phyloP scores from a whole-genome alignment of 352 stramenopile species.

The Thalassiosira livingstoniorum region DNA sequence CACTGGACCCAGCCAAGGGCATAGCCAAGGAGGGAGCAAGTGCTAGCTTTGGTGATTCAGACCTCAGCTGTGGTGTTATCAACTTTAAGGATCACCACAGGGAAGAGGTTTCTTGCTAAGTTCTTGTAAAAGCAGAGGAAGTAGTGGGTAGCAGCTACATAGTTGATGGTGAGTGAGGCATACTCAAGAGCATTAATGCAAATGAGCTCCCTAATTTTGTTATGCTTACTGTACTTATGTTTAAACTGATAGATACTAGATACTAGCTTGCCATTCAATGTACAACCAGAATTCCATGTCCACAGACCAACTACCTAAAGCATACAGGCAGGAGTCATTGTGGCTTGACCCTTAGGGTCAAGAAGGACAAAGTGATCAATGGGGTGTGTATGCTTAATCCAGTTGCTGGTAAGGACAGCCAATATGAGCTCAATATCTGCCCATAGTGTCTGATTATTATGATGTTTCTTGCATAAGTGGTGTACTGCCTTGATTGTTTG shows the following conservation, averaged over 20 bases:
- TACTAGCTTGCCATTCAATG: conserved; percentile 23
- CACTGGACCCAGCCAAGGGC: conserved; percentile 39
- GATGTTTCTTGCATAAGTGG: not conserved
- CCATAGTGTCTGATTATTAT: not conserved
- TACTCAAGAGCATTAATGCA: conserved; percentile 47
- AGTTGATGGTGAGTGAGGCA: conserved; percentile 48
- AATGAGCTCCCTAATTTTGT: conserved; percentile 9
- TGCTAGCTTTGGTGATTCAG: conserved; percentile 44
- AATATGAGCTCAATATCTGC: not conserved
- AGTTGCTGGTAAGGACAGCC: not conserved
- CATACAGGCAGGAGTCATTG: conserved; percentile 22
- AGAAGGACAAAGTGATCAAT: conserved; percentile 16
- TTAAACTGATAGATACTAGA: not conserved
- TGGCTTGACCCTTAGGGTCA: not conserved
- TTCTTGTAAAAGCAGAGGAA: not conserved
- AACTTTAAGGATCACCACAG: conserved; percentile 12
- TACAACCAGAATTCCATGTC: conserved; percentile 37
- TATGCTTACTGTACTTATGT: conserved; percentile 4
- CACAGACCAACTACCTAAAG: conserved; percentile 10
- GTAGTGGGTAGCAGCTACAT: conserved; percentile 10
- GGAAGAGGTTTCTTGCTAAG: conserved; percentile 4
- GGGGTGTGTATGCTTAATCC: not conserved
- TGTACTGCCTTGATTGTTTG: not conserved
- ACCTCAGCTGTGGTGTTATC: conserved; percentile 49
- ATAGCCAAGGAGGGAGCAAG: conserved; percentile 23